Conservation (phyloP, 2,329 filamentous ascomycete species). For the Epichloe hybrida region DNA sequence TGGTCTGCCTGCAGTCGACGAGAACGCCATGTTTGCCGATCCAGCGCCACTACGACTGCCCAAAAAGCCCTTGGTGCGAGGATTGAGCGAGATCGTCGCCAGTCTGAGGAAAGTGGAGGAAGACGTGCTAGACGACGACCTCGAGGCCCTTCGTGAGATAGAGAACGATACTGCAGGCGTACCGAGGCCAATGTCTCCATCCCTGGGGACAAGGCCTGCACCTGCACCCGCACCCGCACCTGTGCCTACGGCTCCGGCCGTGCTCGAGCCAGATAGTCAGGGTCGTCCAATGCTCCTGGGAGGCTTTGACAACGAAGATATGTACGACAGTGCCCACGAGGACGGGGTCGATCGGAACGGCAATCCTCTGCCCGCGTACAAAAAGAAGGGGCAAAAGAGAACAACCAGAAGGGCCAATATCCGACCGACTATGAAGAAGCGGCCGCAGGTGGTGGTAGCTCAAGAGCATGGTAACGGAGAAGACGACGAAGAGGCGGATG, state of each 20-base stretch:
- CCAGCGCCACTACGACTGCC: constrained; percentile 39
- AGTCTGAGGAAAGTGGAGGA: constrained; percentile 57
- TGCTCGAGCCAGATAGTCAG: constrained; percentile 27
- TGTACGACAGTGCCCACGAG: constrained; percentile 42
- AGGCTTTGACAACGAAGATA: constrained; percentile 49
- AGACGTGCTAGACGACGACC: constrained; percentile 55
- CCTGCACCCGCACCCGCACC: constrained; percentile 5
- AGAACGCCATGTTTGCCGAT: constrained; percentile 37
- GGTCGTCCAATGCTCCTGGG: constrained; percentile 33
- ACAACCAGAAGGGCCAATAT: constrained; percentile 59
- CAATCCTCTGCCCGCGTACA: constrained; percentile 50
- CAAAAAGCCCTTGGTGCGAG: constrained; percentile 49
- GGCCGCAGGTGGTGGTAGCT: constrained; percentile 23
- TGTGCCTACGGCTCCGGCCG: background rate
- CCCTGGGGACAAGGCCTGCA: constrained; percentile 18
- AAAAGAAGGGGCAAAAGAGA: constrained; percentile 75
- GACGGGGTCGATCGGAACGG: constrained; percentile 41
- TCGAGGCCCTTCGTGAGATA: constrained; percentile 59
- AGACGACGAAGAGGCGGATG: constrained; percentile 20
- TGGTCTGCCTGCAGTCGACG: constrained; percentile 37
- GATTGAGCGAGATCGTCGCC: constrained; percentile 61
- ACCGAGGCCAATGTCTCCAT: constrained; percentile 11
- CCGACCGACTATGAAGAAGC: constrained; percentile 36
- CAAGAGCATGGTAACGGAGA: constrained; percentile 15
- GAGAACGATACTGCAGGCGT: constrained; percentile 34